These are phyloP conservation scores for Sanghuangporus sanghuang DNA, from an alignment of 1,284 basidiomycete species.

Conservation along the genomic window DNA sequence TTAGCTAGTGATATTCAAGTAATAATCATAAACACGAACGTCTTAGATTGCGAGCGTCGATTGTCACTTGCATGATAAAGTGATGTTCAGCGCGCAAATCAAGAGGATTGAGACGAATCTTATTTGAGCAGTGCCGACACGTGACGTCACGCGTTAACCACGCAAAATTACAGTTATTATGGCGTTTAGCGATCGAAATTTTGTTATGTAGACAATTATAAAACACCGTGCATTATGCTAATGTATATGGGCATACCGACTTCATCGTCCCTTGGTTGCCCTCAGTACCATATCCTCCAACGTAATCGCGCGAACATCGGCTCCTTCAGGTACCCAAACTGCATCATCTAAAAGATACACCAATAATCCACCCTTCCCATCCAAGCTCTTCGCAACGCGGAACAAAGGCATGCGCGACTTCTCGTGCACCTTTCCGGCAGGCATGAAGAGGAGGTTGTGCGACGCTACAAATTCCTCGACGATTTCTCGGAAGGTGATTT, in stretches of 20 bases:
- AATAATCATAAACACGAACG: slow-evolving; percentile 28
- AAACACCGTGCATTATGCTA: not conserved
- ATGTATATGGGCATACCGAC: not conserved
- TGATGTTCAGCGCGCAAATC: not conserved
- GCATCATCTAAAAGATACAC: slow-evolving; percentile 88
- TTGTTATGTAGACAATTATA: too few relatives aligned
- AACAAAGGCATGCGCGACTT: slow-evolving; percentile 83
- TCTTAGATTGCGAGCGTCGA: slow-evolving; percentile 41
- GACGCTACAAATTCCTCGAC: slow-evolving; percentile 83
- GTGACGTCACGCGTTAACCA: slow-evolving; percentile 1
- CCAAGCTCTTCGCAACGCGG: slow-evolving; percentile 70
- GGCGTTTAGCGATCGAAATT: not conserved
- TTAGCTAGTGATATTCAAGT: slow-evolving; percentile 8
- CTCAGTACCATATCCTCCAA: slow-evolving; percentile 68
- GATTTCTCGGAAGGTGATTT: slow-evolving; percentile 86
- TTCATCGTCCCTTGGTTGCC: slow-evolving; percentile 33
- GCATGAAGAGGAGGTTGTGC: slow-evolving; percentile 86
- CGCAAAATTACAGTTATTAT: not conserved
- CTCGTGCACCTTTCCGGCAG: slow-evolving; percentile 78
- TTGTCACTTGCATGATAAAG: slow-evolving; percentile 39
- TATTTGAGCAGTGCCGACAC: not conserved
- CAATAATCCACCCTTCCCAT: slow-evolving; percentile 79
- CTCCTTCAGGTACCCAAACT: slow-evolving; percentile 65
- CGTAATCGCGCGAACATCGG: slow-evolving; percentile 56
- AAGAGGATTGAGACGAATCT: not conserved